Conservation (phyloP, 108 stramenopile species). For the Skeletonema costatum region DNA sequence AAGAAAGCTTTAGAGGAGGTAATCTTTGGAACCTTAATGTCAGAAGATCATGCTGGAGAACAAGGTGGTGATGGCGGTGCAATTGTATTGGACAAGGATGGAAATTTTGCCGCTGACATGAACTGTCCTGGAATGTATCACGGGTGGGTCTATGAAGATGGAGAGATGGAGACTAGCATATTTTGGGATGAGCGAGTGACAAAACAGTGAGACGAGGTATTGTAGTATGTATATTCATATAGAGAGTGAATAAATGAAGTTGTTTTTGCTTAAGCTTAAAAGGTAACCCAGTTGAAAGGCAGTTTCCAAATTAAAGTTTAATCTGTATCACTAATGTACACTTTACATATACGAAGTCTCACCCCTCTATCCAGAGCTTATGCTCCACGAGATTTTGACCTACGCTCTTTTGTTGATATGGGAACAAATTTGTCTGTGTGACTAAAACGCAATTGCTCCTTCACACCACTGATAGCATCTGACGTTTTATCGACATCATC, state of each 20-base stretch:
- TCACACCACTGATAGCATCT: neutral
- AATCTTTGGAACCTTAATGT: constrained; percentile 20
- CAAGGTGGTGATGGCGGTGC: constrained; percentile 32
- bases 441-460: neutral
- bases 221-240: too few relatives aligned
- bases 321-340: too few relatives aligned
- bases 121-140: constrained; percentile 45
- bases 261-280: neutral
- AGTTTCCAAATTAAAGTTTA: too few relatives aligned
- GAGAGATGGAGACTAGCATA: constrained; percentile 26
- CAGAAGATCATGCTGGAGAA: constrained; percentile 4
- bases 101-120: constrained; percentile 35
- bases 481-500: constrained; percentile 31
- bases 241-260: too few relatives aligned
- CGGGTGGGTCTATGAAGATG: constrained; percentile 39
- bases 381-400: neutral
- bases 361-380: neutral
- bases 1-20: constrained; percentile 35
- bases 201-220: neutral
- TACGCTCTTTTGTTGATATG: too few relatives aligned
- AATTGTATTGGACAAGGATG: constrained; percentile 34
- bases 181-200: constrained; percentile 19
- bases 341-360: too few relatives aligned
- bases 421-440: neutral
- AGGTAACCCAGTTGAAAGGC: neutral